These are phyloP conservation scores for Claviceps cyperi DNA, from an alignment of 2,329 filamentous ascomycete species.

Conservation along the genomic window DNA sequence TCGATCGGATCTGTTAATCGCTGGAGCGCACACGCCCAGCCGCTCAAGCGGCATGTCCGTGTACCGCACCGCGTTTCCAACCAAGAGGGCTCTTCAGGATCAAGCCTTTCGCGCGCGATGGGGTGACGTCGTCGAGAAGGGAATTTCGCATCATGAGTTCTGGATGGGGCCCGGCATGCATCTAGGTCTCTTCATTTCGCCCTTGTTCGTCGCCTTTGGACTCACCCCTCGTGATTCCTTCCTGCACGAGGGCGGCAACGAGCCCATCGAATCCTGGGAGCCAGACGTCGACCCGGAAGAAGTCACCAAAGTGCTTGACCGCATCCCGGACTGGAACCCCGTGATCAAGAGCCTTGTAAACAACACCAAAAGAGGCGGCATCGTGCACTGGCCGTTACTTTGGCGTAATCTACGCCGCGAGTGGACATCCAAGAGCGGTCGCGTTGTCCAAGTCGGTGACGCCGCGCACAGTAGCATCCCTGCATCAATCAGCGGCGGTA, in stretches of 20 bases:
- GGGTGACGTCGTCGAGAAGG: neutral
- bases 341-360: conserved; percentile 1
- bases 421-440: conserved; percentile 7
- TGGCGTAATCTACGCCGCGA: conserved; percentile 7
- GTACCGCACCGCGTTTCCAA: conserved; percentile 2
- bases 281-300: conserved; percentile 1
- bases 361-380: neutral
- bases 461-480: conserved; percentile 10
- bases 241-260: neutral
- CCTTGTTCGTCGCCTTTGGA: neutral
- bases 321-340: conserved; percentile 1
- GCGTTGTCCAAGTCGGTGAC: conserved; percentile 11
- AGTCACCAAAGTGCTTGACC: neutral
- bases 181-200: neutral
- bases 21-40: neutral
- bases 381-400: conserved; percentile 8
- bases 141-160: neutral
- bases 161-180: conserved; percentile 3
- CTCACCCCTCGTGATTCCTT: neutral
- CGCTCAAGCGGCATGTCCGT: conserved; percentile 2
- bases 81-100: neutral
- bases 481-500: conserved; percentile 9
- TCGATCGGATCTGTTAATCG: neutral
- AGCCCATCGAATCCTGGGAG: conserved; percentile 2
- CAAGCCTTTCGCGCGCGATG: neutral